Conservation (phyloP, 306 rosid genomes). For the Glycine latifolia region DNA sequence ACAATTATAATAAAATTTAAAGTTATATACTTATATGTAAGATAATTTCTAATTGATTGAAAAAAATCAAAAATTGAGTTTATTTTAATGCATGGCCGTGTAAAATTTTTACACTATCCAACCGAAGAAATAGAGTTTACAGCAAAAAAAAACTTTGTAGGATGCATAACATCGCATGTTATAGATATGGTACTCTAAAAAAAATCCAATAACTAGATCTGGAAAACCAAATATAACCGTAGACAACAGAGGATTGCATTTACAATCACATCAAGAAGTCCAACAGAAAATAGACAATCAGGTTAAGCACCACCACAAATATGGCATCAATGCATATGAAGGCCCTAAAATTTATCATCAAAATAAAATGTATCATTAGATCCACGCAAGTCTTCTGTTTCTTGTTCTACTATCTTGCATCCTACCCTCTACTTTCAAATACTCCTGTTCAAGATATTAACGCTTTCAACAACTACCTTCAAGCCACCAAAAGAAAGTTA, state of each 20-base stretch:
- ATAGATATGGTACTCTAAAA: neutral
- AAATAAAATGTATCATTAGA: conserved; percentile 27
- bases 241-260: neutral
- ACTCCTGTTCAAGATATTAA: conserved; percentile 26
- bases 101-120: too few relatives aligned
- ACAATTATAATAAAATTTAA: too few relatives aligned
- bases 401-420: conserved; percentile 31
- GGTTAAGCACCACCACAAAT: conserved; percentile 5
- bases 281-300: conserved; percentile 19
- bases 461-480: conserved; percentile 29
- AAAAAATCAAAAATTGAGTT: too few relatives aligned
- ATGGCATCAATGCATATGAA: too few relatives aligned
- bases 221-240: neutral
- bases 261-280: conserved; percentile 14
- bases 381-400: conserved; percentile 31
- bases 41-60: too few relatives aligned
- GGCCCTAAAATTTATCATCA: neutral
- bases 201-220: neutral
- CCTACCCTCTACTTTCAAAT: conserved; percentile 34
- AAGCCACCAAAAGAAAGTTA: conserved; percentile 35
- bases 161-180: conserved; percentile 6
- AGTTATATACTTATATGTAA: too few relatives aligned
- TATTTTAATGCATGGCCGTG: too few relatives aligned
- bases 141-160: neutral
- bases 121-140: too few relatives aligned